These are phyloP conservation scores for Solanum paucissectum DNA, from an alignment of 257 asterid genomes.

Conservation along the genomic window DNA sequence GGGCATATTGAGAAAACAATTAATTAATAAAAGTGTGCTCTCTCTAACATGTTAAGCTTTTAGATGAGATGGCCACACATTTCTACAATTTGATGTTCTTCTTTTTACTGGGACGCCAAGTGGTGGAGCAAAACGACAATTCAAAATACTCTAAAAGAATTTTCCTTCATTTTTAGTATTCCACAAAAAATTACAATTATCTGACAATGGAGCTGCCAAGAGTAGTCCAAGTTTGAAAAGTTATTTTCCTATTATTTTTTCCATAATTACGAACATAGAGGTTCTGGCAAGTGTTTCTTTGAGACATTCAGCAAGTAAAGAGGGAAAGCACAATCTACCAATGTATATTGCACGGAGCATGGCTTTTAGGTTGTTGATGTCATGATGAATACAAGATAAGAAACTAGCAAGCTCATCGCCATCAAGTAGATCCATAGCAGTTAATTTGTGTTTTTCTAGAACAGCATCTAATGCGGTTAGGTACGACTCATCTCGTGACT, in stretches of 20 bases:
- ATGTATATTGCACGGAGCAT: slow-evolving; percentile 85
- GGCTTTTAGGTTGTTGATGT: slow-evolving; percentile 73
- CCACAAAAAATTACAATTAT: background rate
- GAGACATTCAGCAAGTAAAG: background rate
- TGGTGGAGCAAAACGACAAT: background rate
- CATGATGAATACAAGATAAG: slow-evolving; percentile 56
- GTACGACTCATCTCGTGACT: slow-evolving; percentile 67
- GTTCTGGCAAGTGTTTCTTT: background rate
- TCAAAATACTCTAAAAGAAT: background rate
- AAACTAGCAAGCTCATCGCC: slow-evolving; percentile 71
- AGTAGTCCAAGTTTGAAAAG: background rate
- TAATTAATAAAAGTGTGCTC: background rate
- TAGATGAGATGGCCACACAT: background rate
- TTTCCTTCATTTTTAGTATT: background rate
- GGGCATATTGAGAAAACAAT: background rate
- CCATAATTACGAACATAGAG: background rate
- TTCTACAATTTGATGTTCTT: background rate
- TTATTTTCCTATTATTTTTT: background rate
- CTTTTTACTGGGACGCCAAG: background rate
- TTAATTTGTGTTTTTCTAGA: slow-evolving; percentile 66
- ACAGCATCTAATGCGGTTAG: slow-evolving; percentile 57
- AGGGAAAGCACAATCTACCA: background rate
- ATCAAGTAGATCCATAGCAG: slow-evolving; percentile 71
- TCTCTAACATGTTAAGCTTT: background rate
- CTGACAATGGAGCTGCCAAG: background rate